Base-by-base conservation (phyloP, 139 green algal species). In the Chlorella sp. region DNA sequence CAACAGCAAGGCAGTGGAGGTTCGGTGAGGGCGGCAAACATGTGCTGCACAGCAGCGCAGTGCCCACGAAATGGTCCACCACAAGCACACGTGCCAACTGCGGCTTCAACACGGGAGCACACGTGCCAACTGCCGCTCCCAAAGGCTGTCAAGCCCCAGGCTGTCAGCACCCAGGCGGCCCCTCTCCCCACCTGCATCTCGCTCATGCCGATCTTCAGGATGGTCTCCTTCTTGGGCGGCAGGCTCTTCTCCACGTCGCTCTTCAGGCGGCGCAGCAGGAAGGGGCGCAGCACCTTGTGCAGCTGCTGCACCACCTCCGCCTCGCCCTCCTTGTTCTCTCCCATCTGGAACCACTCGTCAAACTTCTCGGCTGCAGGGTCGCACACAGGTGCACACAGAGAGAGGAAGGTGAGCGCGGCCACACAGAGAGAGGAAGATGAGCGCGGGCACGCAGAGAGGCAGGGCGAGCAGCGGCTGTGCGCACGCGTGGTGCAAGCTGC, bases 191-290 rank as follows among this genome's bases (percentile, higher is more conserved):
- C 88, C 88, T 99, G 97, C 96, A 99, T 96, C 78, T 97, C 92
- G 63, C 90, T 95, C 98, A 99, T 99, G 78, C 97, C 95, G 69
- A 99, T 98, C 91, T 99, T 98, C 34, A 99, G 90, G 88, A 99
- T 98, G 84, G 95, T 98, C 92, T 99, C 98, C 91, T 98, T 99
- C 94, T 99, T 99, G 72, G 94, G 94, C 3, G 98, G 98, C 85
- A 99, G 92, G 44, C 89, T 88, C 74, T 96, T 96, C 92, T 99
- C 98, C 87, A 99, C 98, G 81, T 99, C 98, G 34, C 87, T 93
- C 94, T 99, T 99, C 38, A 99, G 89, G 28, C 98, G 95, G 62
- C 98, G 94, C 90, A 99, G 94, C 91, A 99, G 87, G 92, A 99
- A 99, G 28, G 98, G 98, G 36, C 96, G 92, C 90, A 99, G 88